Evolutionary conservation across 1,284 basidiomycete genomes (phyloP).

Genomic region (Pseudozyma tsukubaensis): DNA sequence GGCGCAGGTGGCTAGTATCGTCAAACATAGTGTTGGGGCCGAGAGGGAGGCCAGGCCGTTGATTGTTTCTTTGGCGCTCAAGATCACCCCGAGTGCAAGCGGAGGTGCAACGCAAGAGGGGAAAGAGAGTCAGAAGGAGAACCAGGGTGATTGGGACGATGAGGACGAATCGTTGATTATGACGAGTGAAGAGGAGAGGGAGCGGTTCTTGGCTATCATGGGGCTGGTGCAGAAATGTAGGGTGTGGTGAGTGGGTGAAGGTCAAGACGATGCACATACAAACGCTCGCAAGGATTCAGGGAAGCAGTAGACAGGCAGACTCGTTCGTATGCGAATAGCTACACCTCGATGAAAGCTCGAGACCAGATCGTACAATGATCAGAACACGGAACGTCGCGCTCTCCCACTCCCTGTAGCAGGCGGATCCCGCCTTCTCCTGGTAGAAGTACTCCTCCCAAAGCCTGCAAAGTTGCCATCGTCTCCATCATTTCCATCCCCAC

Average conservation of each 20-base stretch:
- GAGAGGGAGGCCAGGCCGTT: constrained; percentile 37
- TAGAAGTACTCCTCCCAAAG: constrained; percentile 31
- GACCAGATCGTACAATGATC: background rate
- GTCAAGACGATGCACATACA: too few relatives aligned
- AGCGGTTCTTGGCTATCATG: constrained; percentile 78
- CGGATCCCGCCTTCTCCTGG: constrained; percentile 29
- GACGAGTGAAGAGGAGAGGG: constrained; percentile 75
- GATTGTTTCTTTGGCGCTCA: constrained; percentile 43
- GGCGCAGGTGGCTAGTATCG: constrained; percentile 83
- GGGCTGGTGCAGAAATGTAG: constrained; percentile 73
- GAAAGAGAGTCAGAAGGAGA: background rate
- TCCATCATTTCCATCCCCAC: constrained; percentile 10
- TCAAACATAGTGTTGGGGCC: constrained; percentile 75
- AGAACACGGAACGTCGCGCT: constrained; percentile 19
- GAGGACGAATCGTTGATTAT: constrained; percentile 64
- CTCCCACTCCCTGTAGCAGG: constrained; percentile 9
- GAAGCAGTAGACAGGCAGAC: too few relatives aligned
- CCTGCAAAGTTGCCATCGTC: constrained; percentile 51
- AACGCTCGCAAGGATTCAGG: too few relatives aligned
- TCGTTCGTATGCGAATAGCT: too few relatives aligned
- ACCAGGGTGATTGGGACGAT: constrained; percentile 40
- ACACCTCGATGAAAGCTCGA: too few relatives aligned
- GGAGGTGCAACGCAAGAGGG: too few relatives aligned
- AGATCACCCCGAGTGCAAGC: constrained; percentile 3
- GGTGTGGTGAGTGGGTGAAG: constrained; percentile 24